Evolutionary conservation across 192 early-diverging fungal genomes (phyloP).

Genomic region (Mortierella antarctica): DNA sequence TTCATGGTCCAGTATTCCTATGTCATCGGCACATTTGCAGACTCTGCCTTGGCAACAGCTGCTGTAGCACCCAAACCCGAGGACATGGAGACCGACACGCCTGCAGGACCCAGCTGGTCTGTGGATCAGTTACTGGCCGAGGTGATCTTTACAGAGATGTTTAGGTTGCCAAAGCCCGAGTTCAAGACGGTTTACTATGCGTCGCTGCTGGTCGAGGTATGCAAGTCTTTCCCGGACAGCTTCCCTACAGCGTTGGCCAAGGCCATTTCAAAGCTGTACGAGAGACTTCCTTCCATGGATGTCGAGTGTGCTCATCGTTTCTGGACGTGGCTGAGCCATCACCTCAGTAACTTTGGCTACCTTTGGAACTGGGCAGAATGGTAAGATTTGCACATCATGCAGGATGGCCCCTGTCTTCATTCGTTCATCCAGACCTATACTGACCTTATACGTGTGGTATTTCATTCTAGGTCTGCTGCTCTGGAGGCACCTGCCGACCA

Average conservation of each 20-base stretch:
- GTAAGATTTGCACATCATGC: conserved; percentile 48
- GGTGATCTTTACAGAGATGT: conserved; percentile 60
- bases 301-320: conserved; percentile 87
- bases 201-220: conserved; percentile 76
- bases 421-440: neutral
- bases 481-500: conserved; percentile 62
- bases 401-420: neutral
- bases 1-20: conserved; percentile 72
- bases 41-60: conserved; percentile 28
- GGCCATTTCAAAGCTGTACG: conserved; percentile 70
- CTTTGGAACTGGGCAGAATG: conserved; percentile 91
- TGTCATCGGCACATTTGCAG: conserved; percentile 55
- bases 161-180: conserved; percentile 59
- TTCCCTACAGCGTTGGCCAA: conserved; percentile 77
- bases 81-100: conserved; percentile 30
- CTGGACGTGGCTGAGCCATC: conserved; percentile 89
- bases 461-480: conserved; percentile 59
- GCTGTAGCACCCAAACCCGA: conserved; percentile 27
- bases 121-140: conserved; percentile 45
- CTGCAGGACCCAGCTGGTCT: conserved; percentile 23
- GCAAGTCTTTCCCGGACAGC: conserved; percentile 67
- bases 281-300: conserved; percentile 80
- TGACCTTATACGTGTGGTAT: conserved; percentile 1
- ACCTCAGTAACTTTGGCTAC: conserved; percentile 94
- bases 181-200: conserved; percentile 81